These are phyloP conservation scores for Phytophthora idaei DNA, from an alignment of 352 stramenopile species.

Conservation along the genomic window DNA sequence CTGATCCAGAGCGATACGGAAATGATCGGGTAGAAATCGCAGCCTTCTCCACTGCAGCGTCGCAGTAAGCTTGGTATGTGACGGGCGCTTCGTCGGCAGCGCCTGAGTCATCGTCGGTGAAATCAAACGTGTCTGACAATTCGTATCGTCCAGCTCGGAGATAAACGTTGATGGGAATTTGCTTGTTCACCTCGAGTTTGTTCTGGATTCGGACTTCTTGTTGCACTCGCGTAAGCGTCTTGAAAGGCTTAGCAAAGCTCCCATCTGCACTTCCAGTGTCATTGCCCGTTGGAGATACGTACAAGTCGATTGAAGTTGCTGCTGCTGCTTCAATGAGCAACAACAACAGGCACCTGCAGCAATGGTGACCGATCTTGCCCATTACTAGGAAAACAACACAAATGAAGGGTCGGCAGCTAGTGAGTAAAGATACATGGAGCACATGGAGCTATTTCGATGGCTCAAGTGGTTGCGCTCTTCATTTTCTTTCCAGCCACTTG, in stretches of 20 bases:
- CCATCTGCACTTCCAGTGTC: constrained; percentile 51
- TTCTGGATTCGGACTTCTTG: constrained; percentile 40
- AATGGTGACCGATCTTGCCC: neutral
- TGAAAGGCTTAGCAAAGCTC: constrained; percentile 55
- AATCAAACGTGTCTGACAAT: constrained; percentile 59
- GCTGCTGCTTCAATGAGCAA: neutral
- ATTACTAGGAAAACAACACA: constrained; percentile 8
- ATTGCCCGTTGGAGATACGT: constrained; percentile 52
- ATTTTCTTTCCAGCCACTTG: constrained; percentile 11
- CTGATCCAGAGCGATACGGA: constrained; percentile 48
- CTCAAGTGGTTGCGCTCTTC: constrained; percentile 7
- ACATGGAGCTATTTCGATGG: neutral
- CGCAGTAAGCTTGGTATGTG: constrained; percentile 77
- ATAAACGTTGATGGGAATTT: constrained; percentile 59
- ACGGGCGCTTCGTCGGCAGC: constrained; percentile 32
- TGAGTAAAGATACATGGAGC: constrained; percentile 12
- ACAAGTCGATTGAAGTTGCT: constrained; percentile 46
- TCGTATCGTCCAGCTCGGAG: constrained; percentile 63
- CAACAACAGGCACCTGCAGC: neutral
- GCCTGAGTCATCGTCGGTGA: constrained; percentile 51
- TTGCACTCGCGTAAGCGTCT: constrained; percentile 54
- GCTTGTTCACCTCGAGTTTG: constrained; percentile 24
- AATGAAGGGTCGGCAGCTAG: constrained; percentile 30
- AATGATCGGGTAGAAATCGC: constrained; percentile 47
- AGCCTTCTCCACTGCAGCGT: constrained; percentile 38